These are phyloP conservation scores for Paecilomyces sp. DNA, from an alignment of 2,329 filamentous ascomycete genomes.

Conservation along the genomic window DNA sequence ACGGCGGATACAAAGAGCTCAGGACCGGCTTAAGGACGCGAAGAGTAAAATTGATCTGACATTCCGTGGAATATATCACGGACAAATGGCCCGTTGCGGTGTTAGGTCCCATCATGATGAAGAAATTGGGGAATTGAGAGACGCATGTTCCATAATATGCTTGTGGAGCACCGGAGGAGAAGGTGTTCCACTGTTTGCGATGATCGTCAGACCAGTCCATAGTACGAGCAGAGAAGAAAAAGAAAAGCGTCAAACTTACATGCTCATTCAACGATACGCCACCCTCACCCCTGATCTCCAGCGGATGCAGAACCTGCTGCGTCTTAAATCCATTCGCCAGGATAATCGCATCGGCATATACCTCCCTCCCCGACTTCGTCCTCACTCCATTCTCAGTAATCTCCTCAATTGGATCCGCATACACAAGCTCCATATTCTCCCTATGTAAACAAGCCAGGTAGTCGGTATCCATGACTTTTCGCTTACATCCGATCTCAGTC, in stretches of 20 bases:
- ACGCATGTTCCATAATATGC: constrained; percentile 47
- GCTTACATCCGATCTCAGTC: constrained; percentile 42
- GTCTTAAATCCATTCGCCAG: constrained; percentile 46
- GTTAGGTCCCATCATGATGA: constrained; percentile 40
- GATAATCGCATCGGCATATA: constrained; percentile 41
- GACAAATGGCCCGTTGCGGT: constrained; percentile 44
- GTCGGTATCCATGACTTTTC: constrained; percentile 42
- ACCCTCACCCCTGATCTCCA: constrained; percentile 39
- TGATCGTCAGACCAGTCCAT: not conserved
- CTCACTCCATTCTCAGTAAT: constrained; percentile 32
- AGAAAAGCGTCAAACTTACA: constrained; percentile 17
- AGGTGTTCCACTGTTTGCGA: constrained; percentile 28
- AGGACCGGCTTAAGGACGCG: constrained; percentile 38
- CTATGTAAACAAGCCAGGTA: constrained; percentile 39
- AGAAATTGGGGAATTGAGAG: constrained; percentile 42
- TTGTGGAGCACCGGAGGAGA: constrained; percentile 26
- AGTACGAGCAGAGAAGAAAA: not conserved
- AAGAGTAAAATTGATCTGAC: constrained; percentile 44
- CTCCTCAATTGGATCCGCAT: constrained; percentile 32
- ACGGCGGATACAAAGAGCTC: constrained; percentile 20
- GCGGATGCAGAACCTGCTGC: constrained; percentile 39
- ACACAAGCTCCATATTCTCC: constrained; percentile 35
- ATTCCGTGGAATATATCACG: constrained; percentile 46
- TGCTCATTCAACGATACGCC: constrained; percentile 25
- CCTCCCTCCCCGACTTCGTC: constrained; percentile 29